Evolutionary conservation across 176 grass and related monocot genomes (phyloP).

Genomic region (Oryza punctata): DNA sequence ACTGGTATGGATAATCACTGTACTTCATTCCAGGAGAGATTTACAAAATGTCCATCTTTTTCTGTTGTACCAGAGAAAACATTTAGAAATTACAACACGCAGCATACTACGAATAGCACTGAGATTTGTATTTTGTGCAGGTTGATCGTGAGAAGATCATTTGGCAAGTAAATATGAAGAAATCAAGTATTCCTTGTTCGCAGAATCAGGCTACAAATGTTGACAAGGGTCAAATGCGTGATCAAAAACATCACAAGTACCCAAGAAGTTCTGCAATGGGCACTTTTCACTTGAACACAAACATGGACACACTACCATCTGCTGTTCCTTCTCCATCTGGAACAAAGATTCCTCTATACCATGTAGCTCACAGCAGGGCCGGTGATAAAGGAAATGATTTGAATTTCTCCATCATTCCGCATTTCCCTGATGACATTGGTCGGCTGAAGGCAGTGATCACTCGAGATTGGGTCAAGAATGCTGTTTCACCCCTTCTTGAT

Average conservation of each 20-base stretch:
- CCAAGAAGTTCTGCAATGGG: neutral
- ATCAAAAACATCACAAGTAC: slow-evolving; percentile 21
- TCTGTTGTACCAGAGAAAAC: neutral
- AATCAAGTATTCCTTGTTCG: slow-evolving; percentile 38
- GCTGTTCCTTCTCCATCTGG: slow-evolving; percentile 42
- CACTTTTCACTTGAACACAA: slow-evolving; percentile 18
- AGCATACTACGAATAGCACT: neutral
- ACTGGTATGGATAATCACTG: slow-evolving; percentile 58
- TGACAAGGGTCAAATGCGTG: neutral
- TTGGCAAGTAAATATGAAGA: slow-evolving; percentile 59
- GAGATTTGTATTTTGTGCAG: slow-evolving; percentile 34
- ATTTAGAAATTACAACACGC: neutral
- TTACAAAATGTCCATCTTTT: neutral
- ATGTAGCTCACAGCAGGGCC: slow-evolving; percentile 72
- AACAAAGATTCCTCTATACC: slow-evolving; percentile 69
- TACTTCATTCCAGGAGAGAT: neutral
- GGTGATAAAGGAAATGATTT: slow-evolving; percentile 93
- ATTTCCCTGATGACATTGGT: slow-evolving; percentile 59
- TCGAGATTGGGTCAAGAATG: slow-evolving; percentile 67
- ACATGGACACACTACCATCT: neutral
- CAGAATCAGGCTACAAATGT: slow-evolving; percentile 20
- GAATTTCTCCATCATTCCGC: slow-evolving; percentile 87
- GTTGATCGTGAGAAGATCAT: slow-evolving; percentile 67
- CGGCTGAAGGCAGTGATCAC: slow-evolving; percentile 65
- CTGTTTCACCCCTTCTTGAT: slow-evolving; percentile 64